Evolutionary conservation across 2,329 filamentous ascomycete species (phyloP), one percentile per base, ranked within the genome.

Genomic region (Ceratocystis albifundus): DNA sequence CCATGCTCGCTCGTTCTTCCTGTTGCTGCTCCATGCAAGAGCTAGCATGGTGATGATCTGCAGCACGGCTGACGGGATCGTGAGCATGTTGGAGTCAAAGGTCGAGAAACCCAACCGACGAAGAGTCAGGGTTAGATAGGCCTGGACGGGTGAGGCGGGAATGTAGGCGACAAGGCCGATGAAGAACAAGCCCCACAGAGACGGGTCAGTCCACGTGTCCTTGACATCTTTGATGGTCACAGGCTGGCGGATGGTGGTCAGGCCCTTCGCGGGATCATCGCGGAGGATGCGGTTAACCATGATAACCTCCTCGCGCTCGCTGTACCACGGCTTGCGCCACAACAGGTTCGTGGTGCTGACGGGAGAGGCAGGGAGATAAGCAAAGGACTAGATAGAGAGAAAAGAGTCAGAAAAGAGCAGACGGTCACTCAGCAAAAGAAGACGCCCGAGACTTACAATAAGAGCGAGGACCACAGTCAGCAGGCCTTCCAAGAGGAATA

Each of bases 401-500:
- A 36, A 6, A 65, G 25, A 63, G 17, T 4, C 15, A 64, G 17
- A 41, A 25, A 22, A 20, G 15, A 20, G n/a, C 5, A 53, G 10
- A 10, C 36, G 15, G 36, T 3, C n/a, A n/a, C n/a, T n/a, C 36
- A n/a, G 22, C 12, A 4, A 65, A 6, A 63, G n/a, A 8, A 22
- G 57, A 28, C 15, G 12, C 15, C 6, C 8, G 8, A 32, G 15
- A 64, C 65, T 67, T 41, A 67, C 65, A 36, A 67, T 48, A 3
- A 86, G 67, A 0, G 87, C 88, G 4, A 89, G 79, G 1, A 89
- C 1, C 1, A 89, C 78, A 0, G 88, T 90, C 0, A 82, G 78
- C 0, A 90, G 75, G 3, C 88, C 88, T 75, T 88, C 84, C 22
- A 88, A 77, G 67, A 88, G 83, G 67, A 85, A 85, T 66, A 85